Evolutionary conservation across 1,284 basidiomycete genomes (phyloP).

Genomic region (Afroboletus lepidellus): DNA sequence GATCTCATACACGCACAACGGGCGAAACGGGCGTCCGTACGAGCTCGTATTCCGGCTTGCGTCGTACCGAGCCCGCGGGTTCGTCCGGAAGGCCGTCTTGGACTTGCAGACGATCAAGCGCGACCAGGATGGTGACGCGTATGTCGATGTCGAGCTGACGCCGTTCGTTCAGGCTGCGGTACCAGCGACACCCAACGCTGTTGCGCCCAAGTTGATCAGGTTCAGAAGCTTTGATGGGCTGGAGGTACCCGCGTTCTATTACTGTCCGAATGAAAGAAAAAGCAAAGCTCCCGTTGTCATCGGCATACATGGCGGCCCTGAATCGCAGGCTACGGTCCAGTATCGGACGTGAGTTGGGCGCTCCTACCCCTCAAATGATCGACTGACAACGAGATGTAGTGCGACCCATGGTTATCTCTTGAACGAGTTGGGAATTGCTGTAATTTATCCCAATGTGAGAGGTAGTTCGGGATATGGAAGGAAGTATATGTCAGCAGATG

Average conservation of each 20-base stretch:
- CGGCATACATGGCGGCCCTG: constrained; percentile 38
- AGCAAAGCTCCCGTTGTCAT: constrained; percentile 32
- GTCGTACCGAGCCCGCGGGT: constrained; percentile 32
- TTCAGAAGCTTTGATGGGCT: constrained; percentile 40
- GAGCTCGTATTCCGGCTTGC: constrained; percentile 31
- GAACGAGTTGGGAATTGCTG: constrained; percentile 36
- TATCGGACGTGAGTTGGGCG: constrained; percentile 28
- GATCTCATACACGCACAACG: constrained; percentile 30
- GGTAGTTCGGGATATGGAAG: constrained; percentile 41
- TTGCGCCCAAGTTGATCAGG: constrained; percentile 33
- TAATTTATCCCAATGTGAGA: constrained; percentile 41
- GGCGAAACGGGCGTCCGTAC: constrained; percentile 30
- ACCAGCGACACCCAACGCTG: constrained; percentile 21
- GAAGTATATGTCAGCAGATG: constrained; percentile 36
- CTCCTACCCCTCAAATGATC: neutral
- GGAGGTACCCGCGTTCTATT: constrained; percentile 38
- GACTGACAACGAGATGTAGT: constrained; percentile 20
- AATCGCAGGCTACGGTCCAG: constrained; percentile 35
- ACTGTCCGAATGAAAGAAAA: constrained; percentile 31
- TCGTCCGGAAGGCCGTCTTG: constrained; percentile 25
- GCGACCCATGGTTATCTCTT: constrained; percentile 37
- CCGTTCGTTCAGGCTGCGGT: constrained; percentile 32
- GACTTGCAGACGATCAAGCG: constrained; percentile 17
- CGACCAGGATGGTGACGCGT: constrained; percentile 17
- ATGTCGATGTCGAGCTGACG: constrained; percentile 23